Evolutionary conservation across 73 alveolate genomes (phyloP).

Genomic region (Uronychia setigera): DNA sequence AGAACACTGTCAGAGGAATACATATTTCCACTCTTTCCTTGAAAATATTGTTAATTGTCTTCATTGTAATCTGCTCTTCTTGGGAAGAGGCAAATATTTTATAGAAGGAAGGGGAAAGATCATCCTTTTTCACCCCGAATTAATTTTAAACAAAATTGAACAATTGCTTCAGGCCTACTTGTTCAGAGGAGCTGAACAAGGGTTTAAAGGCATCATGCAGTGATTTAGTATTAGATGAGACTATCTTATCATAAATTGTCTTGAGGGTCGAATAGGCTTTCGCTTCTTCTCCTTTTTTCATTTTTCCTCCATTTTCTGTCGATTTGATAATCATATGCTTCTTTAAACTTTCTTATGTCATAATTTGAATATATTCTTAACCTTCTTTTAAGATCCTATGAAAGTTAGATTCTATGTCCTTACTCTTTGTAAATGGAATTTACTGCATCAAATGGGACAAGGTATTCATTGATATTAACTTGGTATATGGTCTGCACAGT

Average conservation of each 20-base stretch:
- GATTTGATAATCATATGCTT: neutral
- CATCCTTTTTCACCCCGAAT: too few relatives aligned
- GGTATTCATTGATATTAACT: neutral
- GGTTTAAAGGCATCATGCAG: neutral
- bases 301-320: neutral
- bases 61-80: too few relatives aligned
- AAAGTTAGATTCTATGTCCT: neutral
- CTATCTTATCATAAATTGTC: neutral
- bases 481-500: slow-evolving; percentile 5
- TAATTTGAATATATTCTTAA: too few relatives aligned
- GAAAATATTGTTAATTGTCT: neutral
- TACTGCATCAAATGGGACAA: neutral
- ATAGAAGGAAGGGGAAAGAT: too few relatives aligned
- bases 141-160: too few relatives aligned
- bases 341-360: neutral
- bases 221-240: neutral
- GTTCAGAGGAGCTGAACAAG: too few relatives aligned
- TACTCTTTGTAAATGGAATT: neutral
- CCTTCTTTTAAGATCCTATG: neutral
- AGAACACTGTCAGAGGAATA: slow-evolving; percentile 29
- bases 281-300: neutral
- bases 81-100: too few relatives aligned
- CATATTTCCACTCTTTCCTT: slow-evolving; percentile 14
- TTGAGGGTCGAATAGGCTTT: neutral
- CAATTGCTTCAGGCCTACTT: too few relatives aligned